These are phyloP conservation scores for Hansenula sp. DNA, from an alignment of 1,139 yeast genomes.

Conservation along the genomic window DNA sequence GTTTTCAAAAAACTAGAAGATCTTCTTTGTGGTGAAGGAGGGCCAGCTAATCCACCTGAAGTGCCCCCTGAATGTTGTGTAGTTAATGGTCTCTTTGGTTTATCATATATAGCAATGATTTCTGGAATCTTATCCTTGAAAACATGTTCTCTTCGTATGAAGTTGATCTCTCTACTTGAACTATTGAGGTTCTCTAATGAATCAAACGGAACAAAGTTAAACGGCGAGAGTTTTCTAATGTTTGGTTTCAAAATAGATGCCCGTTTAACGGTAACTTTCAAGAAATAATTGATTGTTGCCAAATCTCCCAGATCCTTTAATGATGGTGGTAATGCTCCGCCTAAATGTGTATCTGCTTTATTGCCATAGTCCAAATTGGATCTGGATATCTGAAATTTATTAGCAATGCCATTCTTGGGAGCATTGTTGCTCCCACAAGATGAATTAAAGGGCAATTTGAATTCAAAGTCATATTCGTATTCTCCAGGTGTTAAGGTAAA, in stretches of 20 bases:
- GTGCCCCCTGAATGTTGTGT: constrained; percentile 9
- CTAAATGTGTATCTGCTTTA: constrained; percentile 32
- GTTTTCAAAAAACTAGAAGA: constrained; percentile 3
- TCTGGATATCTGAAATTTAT: constrained; percentile 1
- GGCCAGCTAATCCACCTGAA: constrained; percentile 6
- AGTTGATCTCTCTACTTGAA: constrained; percentile 31
- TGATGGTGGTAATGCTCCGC: constrained; percentile 53
- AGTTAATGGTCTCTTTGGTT: constrained; percentile 19
- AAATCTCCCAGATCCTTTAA: constrained; percentile 41
- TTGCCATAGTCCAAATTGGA: neutral
- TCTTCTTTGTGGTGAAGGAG: constrained; percentile 5
- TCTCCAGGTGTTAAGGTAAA: constrained; percentile 58
- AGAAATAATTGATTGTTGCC: constrained; percentile 48
- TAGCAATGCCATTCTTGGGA: constrained; percentile 2
- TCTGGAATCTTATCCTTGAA: constrained; percentile 42
- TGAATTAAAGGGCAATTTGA: constrained; percentile 47
- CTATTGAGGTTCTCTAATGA: constrained; percentile 25
- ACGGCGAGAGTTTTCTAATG: constrained; percentile 45
- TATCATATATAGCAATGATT: constrained; percentile 33
- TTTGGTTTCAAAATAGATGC: constrained; percentile 50
- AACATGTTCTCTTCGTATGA: constrained; percentile 37
- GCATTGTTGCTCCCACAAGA: constrained; percentile 38
- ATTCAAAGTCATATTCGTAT: constrained; percentile 53
- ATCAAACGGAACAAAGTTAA: constrained; percentile 53
- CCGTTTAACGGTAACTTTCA: constrained; percentile 58